Conservation (phyloP, 2,329 filamentous ascomycete genomes). For the Cercospora sesami region DNA sequence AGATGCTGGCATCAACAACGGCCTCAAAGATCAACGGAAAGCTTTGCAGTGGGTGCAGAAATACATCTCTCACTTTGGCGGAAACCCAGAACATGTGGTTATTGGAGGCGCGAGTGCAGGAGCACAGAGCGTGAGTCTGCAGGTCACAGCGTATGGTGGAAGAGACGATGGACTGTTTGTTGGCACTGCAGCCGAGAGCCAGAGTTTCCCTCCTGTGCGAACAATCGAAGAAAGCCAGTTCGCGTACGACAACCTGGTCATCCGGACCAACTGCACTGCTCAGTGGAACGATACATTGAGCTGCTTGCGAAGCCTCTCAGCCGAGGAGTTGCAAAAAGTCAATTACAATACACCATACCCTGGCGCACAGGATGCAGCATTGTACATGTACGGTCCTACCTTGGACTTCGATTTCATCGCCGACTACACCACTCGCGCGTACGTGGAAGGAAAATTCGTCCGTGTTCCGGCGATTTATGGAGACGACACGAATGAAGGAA, state of each 20-base stretch:
- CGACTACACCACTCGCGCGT: conserved; percentile 53
- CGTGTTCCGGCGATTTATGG: conserved; percentile 57
- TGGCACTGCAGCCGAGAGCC: conserved; percentile 56
- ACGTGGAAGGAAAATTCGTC: conserved; percentile 52
- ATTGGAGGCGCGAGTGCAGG: conserved; percentile 70
- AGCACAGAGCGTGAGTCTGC: conserved; percentile 63
- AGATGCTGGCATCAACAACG: conserved; percentile 63
- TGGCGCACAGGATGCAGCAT: conserved; percentile 44
- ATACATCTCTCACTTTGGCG: conserved; percentile 67
- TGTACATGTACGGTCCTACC: conserved; percentile 55
- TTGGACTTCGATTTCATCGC: conserved; percentile 55
- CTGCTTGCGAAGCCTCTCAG: conserved; percentile 52
- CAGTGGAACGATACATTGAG: conserved; percentile 44
- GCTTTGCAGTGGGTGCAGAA: conserved; percentile 69
- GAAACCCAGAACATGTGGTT: conserved; percentile 66
- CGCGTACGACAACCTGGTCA: conserved; percentile 53
- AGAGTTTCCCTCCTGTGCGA: conserved; percentile 54
- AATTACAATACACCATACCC: conserved; percentile 52
- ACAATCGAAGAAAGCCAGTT: conserved; percentile 53
- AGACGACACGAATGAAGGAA: conserved; percentile 65
- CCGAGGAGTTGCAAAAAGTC: conserved; percentile 46
- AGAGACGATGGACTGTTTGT: conserved; percentile 53
- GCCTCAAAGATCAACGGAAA: conserved; percentile 68
- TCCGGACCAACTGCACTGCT: conserved; percentile 50
- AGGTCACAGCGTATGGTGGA: conserved; percentile 58